Base-by-base conservation (phyloP, 2,329 filamentous ascomycete genomes). In the Lachnellula cervina region DNA sequence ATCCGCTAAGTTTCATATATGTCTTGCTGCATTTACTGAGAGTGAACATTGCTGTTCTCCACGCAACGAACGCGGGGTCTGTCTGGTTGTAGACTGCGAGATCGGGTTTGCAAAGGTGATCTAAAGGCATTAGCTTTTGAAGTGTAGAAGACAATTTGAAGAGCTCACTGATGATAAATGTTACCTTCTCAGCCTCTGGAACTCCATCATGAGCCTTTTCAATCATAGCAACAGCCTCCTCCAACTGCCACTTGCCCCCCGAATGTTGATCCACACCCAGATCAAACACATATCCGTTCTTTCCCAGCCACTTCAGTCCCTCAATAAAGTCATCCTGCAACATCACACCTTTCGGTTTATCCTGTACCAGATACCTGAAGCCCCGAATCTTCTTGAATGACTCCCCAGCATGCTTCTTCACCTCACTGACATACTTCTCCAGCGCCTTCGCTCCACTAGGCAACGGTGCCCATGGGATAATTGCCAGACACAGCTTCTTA, bases 1-100 rank as follows among this genome's bases (percentile, higher is more conserved):
- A 82, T 7, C 93, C 93, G 0, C 88, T 93, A n/a, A 97, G 80
- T 76, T 97, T 96, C 81, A 97, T 89, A 75, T 88, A 95, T n/a
- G 86, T 84, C 50, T 77, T 80, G 49, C 77, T 74, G 68, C 81
- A 82, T 56, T 79, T 79, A 63, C 85, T 81, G 66, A 95, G 83
- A 8, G 80, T 77, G 64, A 81, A 81, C 67, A 96, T 83, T 58
- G 83, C 79, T 14, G 79, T 77, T 54, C 82, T 82, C 89, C 90
- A 96, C 54, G 81, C 80, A 55, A 80, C 71, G 70, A 88, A 91
- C 25, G 56, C 57, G 2, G 67, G 67, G 46, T 69, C 66, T 23
- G 62, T 66, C 48, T 75, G 78, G 69, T 80, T 86, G 73, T 79
- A 76, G 64, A 88, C 77, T 34, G 78, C 78, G 28, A 95, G 76